phyloP scores from a whole-genome alignment of 2,329 filamentous ascomycete genomes.

The Dryadomyces sulphureus region DNA sequence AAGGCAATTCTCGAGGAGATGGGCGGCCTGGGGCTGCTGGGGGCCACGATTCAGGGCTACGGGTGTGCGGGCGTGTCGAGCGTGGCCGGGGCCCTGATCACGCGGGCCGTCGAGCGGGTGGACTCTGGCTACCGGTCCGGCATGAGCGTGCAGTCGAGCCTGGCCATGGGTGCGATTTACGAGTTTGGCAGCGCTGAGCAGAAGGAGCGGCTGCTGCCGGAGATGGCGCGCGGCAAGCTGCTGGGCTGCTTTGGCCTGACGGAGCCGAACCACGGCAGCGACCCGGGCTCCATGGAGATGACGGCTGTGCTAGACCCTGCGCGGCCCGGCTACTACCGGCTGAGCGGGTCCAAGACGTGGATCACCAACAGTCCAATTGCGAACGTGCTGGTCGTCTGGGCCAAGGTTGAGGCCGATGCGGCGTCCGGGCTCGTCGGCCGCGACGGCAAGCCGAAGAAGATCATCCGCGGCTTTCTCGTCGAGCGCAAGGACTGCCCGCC shows the following conservation, averaged over 20 bases:
- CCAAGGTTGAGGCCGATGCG: slow-evolving; percentile 69
- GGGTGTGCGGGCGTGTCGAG: slow-evolving; percentile 71
- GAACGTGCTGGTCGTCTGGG: slow-evolving; percentile 75
- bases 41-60: slow-evolving; percentile 70
- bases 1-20: slow-evolving; percentile 68
- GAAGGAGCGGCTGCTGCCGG: slow-evolving; percentile 64
- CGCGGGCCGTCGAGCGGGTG: slow-evolving; percentile 71
- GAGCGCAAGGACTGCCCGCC: slow-evolving; percentile 74
- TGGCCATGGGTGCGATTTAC: slow-evolving; percentile 75
- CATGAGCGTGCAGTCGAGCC: slow-evolving; percentile 76
- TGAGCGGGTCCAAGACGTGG: slow-evolving; percentile 76
- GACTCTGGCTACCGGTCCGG: slow-evolving; percentile 77
- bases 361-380: slow-evolving; percentile 83
- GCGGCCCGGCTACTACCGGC: slow-evolving; percentile 60
- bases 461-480: slow-evolving; percentile 77
- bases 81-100: slow-evolving; percentile 71
- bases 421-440: slow-evolving; percentile 40
- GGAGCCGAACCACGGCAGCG: slow-evolving; percentile 77
- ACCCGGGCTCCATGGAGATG: slow-evolving; percentile 76
- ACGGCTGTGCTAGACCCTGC: slow-evolving; percentile 60
- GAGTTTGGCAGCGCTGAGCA: slow-evolving; percentile 68
- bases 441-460: slow-evolving; percentile 8
- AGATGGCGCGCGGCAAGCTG: slow-evolving; percentile 61
- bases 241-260: slow-evolving; percentile 74
- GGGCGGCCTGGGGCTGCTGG: slow-evolving; percentile 69